Conservation (phyloP, 2,329 filamentous ascomycete species). For the Ophiocordyceps robertsii region DNA sequence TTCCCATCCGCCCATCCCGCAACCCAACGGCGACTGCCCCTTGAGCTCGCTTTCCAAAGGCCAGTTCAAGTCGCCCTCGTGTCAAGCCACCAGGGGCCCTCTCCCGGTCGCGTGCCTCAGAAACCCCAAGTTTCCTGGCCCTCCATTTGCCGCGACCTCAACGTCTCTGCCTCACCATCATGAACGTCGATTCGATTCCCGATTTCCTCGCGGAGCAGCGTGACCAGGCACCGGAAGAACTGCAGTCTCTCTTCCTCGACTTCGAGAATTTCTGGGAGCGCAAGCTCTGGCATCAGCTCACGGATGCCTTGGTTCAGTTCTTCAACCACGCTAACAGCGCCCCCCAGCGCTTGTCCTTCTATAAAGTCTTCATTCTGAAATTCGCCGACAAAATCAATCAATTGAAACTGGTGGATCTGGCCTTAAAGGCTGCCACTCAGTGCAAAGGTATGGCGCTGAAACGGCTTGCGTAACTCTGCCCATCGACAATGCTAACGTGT, state of each 20-base stretch:
- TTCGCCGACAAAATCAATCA: conserved; percentile 99
- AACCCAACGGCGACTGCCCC: too few relatives aligned
- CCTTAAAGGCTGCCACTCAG: conserved; percentile 74
- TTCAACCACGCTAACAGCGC: conserved; percentile 74
- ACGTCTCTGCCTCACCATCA: conserved; percentile 22
- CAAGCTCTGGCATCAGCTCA: conserved; percentile 98
- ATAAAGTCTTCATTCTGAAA: conserved; percentile 87
- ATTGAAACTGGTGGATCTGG: conserved; percentile 86
- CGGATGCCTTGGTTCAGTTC: conserved; percentile 74
- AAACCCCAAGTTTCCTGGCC: neutral
- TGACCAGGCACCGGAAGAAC: conserved; percentile 73
- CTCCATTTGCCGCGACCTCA: neutral
- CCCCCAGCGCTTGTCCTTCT: conserved; percentile 75
- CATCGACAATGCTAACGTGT: conserved; percentile 1
- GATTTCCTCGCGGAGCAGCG: conserved; percentile 88
- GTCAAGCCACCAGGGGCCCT: too few relatives aligned
- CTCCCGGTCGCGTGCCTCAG: too few relatives aligned
- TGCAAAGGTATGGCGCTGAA: conserved; percentile 48
- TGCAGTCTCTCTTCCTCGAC: conserved; percentile 75
- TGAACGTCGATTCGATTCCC: conserved; percentile 79
- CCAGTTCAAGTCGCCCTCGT: too few relatives aligned
- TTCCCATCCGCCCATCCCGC: too few relatives aligned
- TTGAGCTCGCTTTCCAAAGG: too few relatives aligned
- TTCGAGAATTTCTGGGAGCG: conserved; percentile 98
- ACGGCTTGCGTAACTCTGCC: neutral